Evolutionary conservation across 2,329 filamentous ascomycete species (phyloP), one percentile per base, ranked within the genome.

Genomic region (Zasmidium citrigriseum): DNA sequence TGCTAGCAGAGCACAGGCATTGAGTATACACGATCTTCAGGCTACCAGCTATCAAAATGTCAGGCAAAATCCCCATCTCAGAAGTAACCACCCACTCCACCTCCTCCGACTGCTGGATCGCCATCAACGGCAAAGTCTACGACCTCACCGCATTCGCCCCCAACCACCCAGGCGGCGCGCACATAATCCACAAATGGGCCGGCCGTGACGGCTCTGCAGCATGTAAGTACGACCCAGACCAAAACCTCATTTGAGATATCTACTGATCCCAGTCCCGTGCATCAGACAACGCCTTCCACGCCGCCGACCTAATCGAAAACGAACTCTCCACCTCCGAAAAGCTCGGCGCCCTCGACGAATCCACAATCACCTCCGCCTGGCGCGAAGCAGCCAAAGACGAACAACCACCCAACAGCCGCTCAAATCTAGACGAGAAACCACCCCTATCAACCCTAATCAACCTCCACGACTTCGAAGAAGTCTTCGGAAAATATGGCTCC

Each of bases 41-140:
- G n/a, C n/a, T n/a, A n/a, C 14, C 34, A 41, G 4, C 34, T n/a
- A 14, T 14, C 14, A 41, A 9, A n/a, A 41, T 41, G 34, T 9
- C 34, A 9, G 54, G 52, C 25, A 62, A 59, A 25, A 48, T 72
- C 46, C 54, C 69, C 2, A 69, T 73, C 14, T 63, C 66, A 4
- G 72, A 73, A 52, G 62, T 73, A 23, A 62, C 64, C 22, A 72
- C 73, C 51, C 71, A 74, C 49, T 65, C 71, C 45, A 64, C 66
- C 4, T 59, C 70, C 4, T 69, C 72, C 34, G 69, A 74, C 54
- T 79, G 77, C 66, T 91, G 88, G 88, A 83, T 90, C 58, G 86
- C 89, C 18, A 81, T 90, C 21, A 83, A 89, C 70, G 82, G 82
- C 48, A 82, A 83, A 66, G 86, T 90, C 21, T 89, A 86, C 76